These are phyloP conservation scores for Barnettozyma pratensis DNA, from an alignment of 805 yeast genomes.

Conservation along the genomic window DNA sequence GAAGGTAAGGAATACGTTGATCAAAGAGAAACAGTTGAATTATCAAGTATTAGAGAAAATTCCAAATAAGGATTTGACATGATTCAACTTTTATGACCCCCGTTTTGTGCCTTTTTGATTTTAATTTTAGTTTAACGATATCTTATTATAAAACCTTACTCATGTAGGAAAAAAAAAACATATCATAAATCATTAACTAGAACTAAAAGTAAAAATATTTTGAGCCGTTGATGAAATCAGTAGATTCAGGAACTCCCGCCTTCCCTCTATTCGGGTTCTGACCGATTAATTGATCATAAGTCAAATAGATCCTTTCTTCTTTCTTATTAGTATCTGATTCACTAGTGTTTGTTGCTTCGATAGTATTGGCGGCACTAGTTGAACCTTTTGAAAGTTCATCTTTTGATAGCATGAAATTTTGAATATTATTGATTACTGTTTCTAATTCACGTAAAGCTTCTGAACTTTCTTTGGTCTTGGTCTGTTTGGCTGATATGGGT, in stretches of 20 bases:
- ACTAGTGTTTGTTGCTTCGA: neutral
- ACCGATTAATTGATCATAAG: neutral
- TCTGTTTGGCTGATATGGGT: neutral
- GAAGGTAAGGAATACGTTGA: constrained; percentile 3
- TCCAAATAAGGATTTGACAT: neutral
- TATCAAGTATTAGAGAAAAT: neutral
- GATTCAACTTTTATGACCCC: neutral
- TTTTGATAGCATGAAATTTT: neutral
- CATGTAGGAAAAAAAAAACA: no score
- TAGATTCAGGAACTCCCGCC: no score
- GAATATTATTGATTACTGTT: neutral
- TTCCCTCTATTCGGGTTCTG: neutral
- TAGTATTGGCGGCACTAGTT: neutral
- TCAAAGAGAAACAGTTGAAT: neutral
- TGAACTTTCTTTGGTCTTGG: neutral
- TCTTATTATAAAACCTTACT: no score
- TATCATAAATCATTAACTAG: no score
- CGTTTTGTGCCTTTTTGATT: neutral
- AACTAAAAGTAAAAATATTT: neutral
- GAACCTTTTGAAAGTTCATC: neutral
- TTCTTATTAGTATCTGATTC: neutral
- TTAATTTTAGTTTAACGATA: no score
- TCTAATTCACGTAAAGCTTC: neutral
- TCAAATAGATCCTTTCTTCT: neutral
- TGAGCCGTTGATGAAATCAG: neutral